These are phyloP conservation scores for Hebeloma cylindrosporum DNA, from an alignment of 768 basidiomycete genomes.

Conservation along the genomic window DNA sequence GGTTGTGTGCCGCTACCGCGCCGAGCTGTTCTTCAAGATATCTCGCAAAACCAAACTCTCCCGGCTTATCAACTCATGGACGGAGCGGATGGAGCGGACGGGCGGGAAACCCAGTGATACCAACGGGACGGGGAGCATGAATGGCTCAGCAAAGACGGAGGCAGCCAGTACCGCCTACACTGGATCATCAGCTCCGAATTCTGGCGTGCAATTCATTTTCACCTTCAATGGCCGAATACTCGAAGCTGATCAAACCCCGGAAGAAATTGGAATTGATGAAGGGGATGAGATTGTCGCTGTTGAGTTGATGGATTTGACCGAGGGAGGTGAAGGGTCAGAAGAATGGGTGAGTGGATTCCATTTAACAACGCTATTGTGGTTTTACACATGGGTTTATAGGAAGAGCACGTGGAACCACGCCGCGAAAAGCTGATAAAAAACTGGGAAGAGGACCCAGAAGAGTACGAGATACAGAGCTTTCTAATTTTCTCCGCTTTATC, in stretches of 20 bases:
- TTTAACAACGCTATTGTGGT: not conserved
- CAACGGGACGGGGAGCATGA: constrained; percentile 37
- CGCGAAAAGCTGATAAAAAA: constrained; percentile 76
- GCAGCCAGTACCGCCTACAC: constrained; percentile 46
- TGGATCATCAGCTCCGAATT: constrained; percentile 36
- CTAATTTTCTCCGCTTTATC: not conserved
- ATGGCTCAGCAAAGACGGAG: constrained; percentile 52
- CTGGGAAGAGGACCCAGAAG: constrained; percentile 73
- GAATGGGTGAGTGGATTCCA: constrained; percentile 50
- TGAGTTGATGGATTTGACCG: constrained; percentile 88
- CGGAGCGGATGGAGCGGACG: constrained; percentile 78
- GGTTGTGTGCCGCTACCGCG: constrained; percentile 85
- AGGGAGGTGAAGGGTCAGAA: constrained; percentile 57
- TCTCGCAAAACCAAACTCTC: constrained; percentile 87
- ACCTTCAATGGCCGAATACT: constrained; percentile 78
- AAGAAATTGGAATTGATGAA: constrained; percentile 86
- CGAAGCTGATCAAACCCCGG: constrained; percentile 82
- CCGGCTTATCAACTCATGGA: constrained; percentile 84
- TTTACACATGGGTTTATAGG: constrained; percentile 37
- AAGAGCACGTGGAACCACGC: constrained; percentile 61
- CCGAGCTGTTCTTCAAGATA: constrained; percentile 91
- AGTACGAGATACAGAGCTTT: constrained; percentile 47
- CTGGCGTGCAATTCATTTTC: constrained; percentile 79
- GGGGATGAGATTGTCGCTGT: constrained; percentile 88
- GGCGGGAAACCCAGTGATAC: constrained; percentile 42